phyloP scores from a whole-genome alignment of 148 eudicot species.

The Salicornia ramosissima region DNA sequence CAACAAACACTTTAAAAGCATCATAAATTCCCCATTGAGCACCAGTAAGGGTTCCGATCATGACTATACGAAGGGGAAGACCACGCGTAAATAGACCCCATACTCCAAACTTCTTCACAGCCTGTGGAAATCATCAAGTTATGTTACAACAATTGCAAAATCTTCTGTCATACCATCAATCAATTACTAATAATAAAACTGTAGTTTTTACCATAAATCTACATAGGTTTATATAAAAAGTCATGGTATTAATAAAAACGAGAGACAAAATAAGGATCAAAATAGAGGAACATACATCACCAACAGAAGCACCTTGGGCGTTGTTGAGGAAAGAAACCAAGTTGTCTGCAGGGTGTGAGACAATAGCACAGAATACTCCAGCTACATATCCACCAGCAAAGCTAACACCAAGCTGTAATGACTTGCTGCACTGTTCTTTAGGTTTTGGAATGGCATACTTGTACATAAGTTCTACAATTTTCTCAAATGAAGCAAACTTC shows the following conservation, averaged over 20 bases:
- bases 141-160: background rate
- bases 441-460: constrained; percentile 57
- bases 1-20: constrained; percentile 65
- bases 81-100: constrained; percentile 65
- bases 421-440: constrained; percentile 58
- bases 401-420: constrained; percentile 64
- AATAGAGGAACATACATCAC: constrained; percentile 22
- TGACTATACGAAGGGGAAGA: constrained; percentile 75
- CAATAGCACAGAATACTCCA: constrained; percentile 64
- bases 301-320: constrained; percentile 58
- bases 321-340: constrained; percentile 73
- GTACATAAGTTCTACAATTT: constrained; percentile 49
- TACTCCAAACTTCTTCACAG: constrained; percentile 64
- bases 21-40: constrained; percentile 78
- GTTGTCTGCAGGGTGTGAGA: constrained; percentile 74
- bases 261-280: background rate
- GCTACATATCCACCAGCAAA: constrained; percentile 68
- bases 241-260: background rate
- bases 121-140: constrained; percentile 30
- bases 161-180: no score
- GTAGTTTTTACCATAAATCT: no score
- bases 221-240: no score
- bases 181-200: no score
- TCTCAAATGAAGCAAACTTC: constrained; percentile 74
- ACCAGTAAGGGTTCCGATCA: constrained; percentile 79